These are phyloP conservation scores for Saccharomycopsis babjevae DNA, from an alignment of 805 yeast species.

Conservation along the genomic window DNA sequence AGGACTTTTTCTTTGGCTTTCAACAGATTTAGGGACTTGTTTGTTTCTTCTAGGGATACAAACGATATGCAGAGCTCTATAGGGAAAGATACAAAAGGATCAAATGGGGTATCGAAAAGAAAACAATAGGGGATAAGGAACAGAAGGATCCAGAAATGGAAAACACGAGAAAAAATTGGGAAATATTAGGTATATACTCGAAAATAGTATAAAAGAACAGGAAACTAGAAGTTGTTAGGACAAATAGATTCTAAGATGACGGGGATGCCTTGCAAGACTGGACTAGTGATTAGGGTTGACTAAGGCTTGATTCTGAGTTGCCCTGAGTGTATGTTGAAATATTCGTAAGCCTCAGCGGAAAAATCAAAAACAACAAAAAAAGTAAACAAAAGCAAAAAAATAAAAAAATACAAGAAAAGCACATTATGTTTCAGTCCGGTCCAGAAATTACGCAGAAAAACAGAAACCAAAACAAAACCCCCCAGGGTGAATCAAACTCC, in stretches of 20 bases:
- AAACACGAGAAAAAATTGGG: background rate
- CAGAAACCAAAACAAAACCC: background rate
- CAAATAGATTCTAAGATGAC: too few relatives aligned
- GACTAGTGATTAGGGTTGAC: background rate
- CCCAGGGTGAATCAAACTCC: too few relatives aligned
- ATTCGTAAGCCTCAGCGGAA: background rate
- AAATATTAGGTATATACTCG: background rate
- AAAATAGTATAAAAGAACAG: background rate
- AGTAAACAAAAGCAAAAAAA: constrained; percentile 5
- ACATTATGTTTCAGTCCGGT: background rate
- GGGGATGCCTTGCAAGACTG: too few relatives aligned
- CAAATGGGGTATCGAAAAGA: too few relatives aligned
- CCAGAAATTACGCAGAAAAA: background rate
- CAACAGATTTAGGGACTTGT: too few relatives aligned
- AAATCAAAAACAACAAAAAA: constrained; percentile 4
- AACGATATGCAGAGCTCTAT: too few relatives aligned
- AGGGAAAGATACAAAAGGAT: too few relatives aligned
- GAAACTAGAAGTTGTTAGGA: background rate
- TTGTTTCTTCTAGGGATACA: too few relatives aligned
- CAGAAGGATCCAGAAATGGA: background rate
- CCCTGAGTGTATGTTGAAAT: background rate
- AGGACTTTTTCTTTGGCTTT: too few relatives aligned
- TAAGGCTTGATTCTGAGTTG: background rate
- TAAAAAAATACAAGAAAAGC: background rate
- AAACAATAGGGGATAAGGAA: too few relatives aligned